These are phyloP conservation scores for Cyanidiococcus yangmingshanensis DNA, from an alignment of 23 red algal genomes.

Conservation along the genomic window DNA sequence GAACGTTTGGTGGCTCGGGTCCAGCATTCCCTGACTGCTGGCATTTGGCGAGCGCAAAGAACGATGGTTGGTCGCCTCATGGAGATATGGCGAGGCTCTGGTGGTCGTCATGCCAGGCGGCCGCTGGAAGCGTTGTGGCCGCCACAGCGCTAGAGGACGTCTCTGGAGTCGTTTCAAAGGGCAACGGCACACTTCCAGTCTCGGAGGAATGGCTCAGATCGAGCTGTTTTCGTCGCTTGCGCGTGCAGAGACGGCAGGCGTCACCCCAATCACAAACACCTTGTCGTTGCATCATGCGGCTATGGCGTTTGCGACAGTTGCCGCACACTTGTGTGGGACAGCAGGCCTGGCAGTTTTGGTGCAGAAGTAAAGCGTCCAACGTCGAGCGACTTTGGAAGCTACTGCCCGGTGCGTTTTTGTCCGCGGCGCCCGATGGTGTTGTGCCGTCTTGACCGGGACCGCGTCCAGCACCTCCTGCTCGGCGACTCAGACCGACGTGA, in stretches of 20 bases:
- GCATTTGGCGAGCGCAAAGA: too few relatives aligned
- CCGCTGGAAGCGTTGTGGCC: too few relatives aligned
- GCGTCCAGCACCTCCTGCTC: not conserved
- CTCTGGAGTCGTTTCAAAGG: too few relatives aligned
- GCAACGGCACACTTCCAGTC: too few relatives aligned
- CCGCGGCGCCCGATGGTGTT: not conserved
- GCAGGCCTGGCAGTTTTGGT: not conserved
- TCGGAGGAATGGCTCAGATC: too few relatives aligned
- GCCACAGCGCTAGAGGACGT: too few relatives aligned
- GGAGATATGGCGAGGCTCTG: too few relatives aligned
- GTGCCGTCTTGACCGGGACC: not conserved
- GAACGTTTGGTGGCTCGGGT: too few relatives aligned
- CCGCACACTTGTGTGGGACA: not conserved
- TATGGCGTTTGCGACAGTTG: constrained; percentile 8
- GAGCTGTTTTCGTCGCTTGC: constrained; percentile 9
- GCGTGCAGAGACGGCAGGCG: not conserved
- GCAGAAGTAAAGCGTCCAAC: not conserved
- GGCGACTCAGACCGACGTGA: not conserved
- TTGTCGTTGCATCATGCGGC: constrained; percentile 22
- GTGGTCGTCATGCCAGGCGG: too few relatives aligned
- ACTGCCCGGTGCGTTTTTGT: not conserved
- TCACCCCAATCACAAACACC: constrained; percentile 1
- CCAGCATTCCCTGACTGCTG: too few relatives aligned
- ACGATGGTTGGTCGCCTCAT: too few relatives aligned
- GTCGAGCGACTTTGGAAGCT: not conserved